Evolutionary conservation across 768 basidiomycete genomes (phyloP).

Genomic region (Ephemerocybe angulata): DNA sequence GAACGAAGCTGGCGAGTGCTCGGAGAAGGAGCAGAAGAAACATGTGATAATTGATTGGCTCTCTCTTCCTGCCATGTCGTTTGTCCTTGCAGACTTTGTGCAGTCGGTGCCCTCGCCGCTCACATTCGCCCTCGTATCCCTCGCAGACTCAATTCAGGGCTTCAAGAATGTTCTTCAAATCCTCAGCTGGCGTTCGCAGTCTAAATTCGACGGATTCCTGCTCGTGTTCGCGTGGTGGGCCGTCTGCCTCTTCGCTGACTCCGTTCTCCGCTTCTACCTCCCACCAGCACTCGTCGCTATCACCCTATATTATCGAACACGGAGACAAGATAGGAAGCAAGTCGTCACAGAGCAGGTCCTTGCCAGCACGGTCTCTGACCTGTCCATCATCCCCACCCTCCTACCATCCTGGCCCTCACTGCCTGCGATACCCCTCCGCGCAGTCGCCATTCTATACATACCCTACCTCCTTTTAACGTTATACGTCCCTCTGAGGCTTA

Average conservation of each 20-base stretch:
- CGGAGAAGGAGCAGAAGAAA: constrained; percentile 21
- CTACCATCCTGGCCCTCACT: constrained; percentile 37
- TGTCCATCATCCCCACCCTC: constrained; percentile 61
- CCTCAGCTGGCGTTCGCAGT: constrained; percentile 49
- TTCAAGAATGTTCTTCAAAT: constrained; percentile 44
- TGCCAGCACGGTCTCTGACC: constrained; percentile 55
- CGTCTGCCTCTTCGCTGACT: constrained; percentile 57
- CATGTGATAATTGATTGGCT: constrained; percentile 9
- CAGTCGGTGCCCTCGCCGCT: constrained; percentile 60
- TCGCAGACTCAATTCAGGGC: constrained; percentile 50
- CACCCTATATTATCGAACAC: constrained; percentile 14
- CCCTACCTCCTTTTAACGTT: constrained; percentile 67
- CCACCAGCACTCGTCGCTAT: constrained; percentile 45
- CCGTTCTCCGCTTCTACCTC: constrained; percentile 49
- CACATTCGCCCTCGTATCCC: constrained; percentile 55
- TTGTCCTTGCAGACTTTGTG: constrained; percentile 44
- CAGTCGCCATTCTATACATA: constrained; percentile 51
- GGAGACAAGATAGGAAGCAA: constrained; percentile 16
- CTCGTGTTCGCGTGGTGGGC: constrained; percentile 75
- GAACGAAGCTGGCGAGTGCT: constrained; percentile 23
- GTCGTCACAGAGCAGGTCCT: constrained; percentile 54
- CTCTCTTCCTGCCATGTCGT: constrained; percentile 3
- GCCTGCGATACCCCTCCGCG: constrained; percentile 45
- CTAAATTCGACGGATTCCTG: constrained; percentile 63
- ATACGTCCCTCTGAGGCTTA: constrained; percentile 57